phyloP scores from a whole-genome alignment of 768 basidiomycete species.

The Panaeolus papilionaceus region DNA sequence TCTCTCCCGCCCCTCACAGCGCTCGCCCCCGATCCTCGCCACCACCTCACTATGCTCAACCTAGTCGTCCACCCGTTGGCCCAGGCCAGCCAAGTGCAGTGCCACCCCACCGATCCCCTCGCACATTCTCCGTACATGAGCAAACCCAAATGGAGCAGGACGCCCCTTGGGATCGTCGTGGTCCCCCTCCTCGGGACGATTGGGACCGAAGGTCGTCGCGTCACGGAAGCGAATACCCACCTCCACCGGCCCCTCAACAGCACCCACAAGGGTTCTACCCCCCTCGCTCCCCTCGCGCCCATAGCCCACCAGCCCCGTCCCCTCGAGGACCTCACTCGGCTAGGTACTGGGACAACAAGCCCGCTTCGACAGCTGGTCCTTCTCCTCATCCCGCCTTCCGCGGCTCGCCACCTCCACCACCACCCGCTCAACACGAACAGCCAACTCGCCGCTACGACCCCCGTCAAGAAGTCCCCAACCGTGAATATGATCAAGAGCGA shows the following conservation, averaged over 20 bases:
- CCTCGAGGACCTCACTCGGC: slow-evolving; percentile 56
- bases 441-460: slow-evolving; percentile 68
- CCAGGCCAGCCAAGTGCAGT: slow-evolving; percentile 54
- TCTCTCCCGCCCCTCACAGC: slow-evolving; percentile 62
- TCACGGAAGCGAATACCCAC: slow-evolving; percentile 46
- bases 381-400: slow-evolving; percentile 36
- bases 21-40: slow-evolving; percentile 63
- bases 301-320: slow-evolving; percentile 66
- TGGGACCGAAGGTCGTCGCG: slow-evolving; percentile 50
- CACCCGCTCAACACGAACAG: slow-evolving; percentile 44
- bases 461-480: slow-evolving; percentile 58
- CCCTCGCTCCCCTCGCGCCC: slow-evolving; percentile 45
- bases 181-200: slow-evolving; percentile 48
- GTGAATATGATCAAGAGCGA: slow-evolving; percentile 54
- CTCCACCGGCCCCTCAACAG: slow-evolving; percentile 38
- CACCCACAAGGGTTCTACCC: slow-evolving; percentile 42
- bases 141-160: slow-evolving; percentile 58
- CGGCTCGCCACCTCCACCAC: slow-evolving; percentile 40
- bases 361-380: slow-evolving; percentile 42
- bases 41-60: slow-evolving; percentile 51
- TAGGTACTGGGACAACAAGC: slow-evolving; percentile 70
- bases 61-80: slow-evolving; percentile 53
- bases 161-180: slow-evolving; percentile 65
- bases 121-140: slow-evolving; percentile 60
- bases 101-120: slow-evolving; percentile 65